These are phyloP conservation scores for Aspergillus viridinutans DNA, from an alignment of 2,329 filamentous ascomycete species.

Conservation along the genomic window DNA sequence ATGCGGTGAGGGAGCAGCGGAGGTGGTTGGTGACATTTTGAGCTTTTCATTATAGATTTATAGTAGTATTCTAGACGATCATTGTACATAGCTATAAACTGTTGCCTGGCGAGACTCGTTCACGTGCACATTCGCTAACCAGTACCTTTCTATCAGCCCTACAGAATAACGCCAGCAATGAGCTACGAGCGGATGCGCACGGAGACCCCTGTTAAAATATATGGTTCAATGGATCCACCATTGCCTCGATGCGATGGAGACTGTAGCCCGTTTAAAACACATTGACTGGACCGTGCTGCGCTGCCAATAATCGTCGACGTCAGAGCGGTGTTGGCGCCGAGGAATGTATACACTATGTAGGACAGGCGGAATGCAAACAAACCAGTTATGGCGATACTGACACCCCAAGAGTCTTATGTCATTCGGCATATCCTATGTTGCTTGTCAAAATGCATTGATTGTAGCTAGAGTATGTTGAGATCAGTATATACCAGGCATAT, in stretches of 20 bases:
- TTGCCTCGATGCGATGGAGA: background rate
- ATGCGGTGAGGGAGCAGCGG: constrained; percentile 28
- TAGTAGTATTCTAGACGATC: too few species aligned
- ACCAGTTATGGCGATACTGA: background rate
- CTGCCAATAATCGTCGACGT: constrained; percentile 19
- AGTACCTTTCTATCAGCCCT: background rate
- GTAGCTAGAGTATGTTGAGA: background rate
- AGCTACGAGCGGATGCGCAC: background rate
- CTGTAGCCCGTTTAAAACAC: background rate
- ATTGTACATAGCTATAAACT: background rate
- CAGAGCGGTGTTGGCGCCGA: constrained; percentile 9
- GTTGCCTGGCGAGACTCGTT: background rate
- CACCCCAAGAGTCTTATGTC: background rate
- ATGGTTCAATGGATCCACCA: background rate
- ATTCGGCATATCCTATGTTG: background rate
- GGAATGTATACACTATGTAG: background rate
- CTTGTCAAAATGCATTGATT: background rate
- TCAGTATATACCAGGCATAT: too few species aligned
- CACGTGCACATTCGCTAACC: background rate
- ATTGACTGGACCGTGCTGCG: background rate
- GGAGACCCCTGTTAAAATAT: background rate
- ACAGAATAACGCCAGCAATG: too few species aligned
- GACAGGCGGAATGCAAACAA: background rate
- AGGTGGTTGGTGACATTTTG: constrained; percentile 34
- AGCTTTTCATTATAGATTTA: background rate